Conservation (phyloP, 495 filamentous ascomycete species). For the Penicillium paxilli region DNA sequence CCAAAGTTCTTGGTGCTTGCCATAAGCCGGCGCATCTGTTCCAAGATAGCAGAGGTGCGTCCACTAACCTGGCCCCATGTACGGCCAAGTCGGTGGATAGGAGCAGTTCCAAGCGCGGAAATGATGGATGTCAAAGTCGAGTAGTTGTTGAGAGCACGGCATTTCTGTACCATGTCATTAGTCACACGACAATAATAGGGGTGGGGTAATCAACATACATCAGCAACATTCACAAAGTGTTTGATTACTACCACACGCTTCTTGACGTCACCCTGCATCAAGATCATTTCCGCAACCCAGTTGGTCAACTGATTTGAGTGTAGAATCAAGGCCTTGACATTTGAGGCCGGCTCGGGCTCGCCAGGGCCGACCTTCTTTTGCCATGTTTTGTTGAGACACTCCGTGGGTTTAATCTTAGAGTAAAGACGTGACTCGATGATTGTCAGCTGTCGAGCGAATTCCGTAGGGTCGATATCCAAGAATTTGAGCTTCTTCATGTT, state of each 20-base stretch:
- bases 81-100: conserved; percentile 87
- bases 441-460: conserved; percentile 94
- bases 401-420: conserved; percentile 90
- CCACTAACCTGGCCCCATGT: conserved; percentile 95
- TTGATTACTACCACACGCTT: conserved; percentile 97
- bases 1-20: conserved; percentile 97
- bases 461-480: conserved; percentile 91
- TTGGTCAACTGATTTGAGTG: conserved; percentile 98
- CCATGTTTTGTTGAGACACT: conserved; percentile 98
- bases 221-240: conserved; percentile 94
- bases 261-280: conserved; percentile 89
- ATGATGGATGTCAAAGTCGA: conserved; percentile 98
- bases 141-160: conserved; percentile 90
- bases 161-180: conserved; percentile 64
- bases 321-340: conserved; percentile 93
- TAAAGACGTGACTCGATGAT: conserved; percentile 96
- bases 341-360: conserved; percentile 86
- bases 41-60: conserved; percentile 74
- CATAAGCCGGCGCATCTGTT: conserved; percentile 93
- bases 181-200: background rate
- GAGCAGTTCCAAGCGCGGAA: conserved; percentile 88
- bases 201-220: conserved; percentile 51
- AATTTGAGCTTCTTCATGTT: conserved; percentile 99
- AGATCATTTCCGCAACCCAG: conserved; percentile 99
- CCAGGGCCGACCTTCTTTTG: conserved; percentile 84